These are phyloP conservation scores for Boletus sensibilis DNA, from an alignment of 768 basidiomycete genomes.

Conservation along the genomic window DNA sequence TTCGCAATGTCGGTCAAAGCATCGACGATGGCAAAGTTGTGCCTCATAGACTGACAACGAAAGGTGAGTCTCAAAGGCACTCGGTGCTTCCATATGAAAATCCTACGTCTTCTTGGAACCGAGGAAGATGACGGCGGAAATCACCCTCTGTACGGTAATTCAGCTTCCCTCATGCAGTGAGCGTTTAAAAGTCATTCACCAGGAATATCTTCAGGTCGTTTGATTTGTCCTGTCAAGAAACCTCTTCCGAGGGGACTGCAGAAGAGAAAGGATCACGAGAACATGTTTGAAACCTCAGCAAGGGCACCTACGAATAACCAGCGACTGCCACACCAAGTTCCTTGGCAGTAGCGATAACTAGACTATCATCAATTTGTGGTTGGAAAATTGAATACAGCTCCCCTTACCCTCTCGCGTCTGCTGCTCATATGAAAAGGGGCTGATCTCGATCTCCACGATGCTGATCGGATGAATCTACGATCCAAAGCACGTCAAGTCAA, in stretches of 20 bases:
- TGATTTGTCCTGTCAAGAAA: constrained; percentile 39
- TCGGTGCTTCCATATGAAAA: neutral
- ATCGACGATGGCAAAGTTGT: constrained; percentile 47
- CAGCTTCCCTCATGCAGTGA: neutral
- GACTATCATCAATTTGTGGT: neutral
- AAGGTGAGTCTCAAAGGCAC: neutral
- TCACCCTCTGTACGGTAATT: constrained; percentile 38
- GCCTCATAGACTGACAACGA: constrained; percentile 10
- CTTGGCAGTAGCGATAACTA: constrained; percentile 50
- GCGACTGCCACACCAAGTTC: constrained; percentile 55
- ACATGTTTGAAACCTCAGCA: neutral
- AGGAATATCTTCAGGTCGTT: constrained; percentile 35
- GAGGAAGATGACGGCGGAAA: constrained; percentile 35
- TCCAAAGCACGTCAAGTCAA: neutral
- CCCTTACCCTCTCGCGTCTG: constrained; percentile 42
- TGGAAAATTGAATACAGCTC: neutral
- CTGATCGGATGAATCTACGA: constrained; percentile 52
- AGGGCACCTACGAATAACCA: constrained; percentile 51
- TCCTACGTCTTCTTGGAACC: constrained; percentile 44
- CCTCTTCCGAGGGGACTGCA: constrained; percentile 43
- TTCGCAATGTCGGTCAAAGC: constrained; percentile 40
- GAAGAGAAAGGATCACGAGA: constrained; percentile 17
- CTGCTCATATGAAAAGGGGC: constrained; percentile 55
- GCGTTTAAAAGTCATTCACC: constrained; percentile 9
- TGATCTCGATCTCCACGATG: constrained; percentile 66